Percentiles rank a stretch among this genome's conserved stretches.
Conservation (phyloP, 768 basidiomycete species). For the Suillus variegatus region DNA sequence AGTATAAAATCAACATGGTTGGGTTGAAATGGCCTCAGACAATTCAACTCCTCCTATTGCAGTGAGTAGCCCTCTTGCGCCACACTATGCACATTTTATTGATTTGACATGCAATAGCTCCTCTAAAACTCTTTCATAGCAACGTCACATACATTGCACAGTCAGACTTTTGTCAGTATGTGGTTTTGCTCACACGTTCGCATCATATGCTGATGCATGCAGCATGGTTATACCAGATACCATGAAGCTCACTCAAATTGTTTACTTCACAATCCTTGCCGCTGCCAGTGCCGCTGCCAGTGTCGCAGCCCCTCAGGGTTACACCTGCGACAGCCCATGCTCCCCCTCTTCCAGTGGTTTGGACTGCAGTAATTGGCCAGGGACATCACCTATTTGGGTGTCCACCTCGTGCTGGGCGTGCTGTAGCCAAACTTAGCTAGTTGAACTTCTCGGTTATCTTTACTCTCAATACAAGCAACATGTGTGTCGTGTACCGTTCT, state of each 20-base stretch:
- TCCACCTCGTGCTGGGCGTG: too few relatives aligned
- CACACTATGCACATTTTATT: background rate
- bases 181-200: background rate
- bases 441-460: background rate
- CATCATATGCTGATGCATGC: background rate
- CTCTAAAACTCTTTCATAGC: background rate
- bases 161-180: background rate
- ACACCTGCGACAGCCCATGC: too few relatives aligned
- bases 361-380: background rate
- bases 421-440: too few relatives aligned
- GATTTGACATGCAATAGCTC: background rate
- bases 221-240: background rate
- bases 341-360: background rate
- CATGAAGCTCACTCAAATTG: background rate
- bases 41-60: background rate
- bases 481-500: background rate
- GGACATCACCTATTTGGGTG: too few relatives aligned
- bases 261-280: constrained; percentile 18
- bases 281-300: constrained; percentile 23
- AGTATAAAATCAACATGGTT: background rate
- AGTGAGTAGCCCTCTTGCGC: background rate
- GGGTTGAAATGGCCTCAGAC: background rate
- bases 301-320: background rate
- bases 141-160: background rate
- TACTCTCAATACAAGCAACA: background rate